Evolutionary conservation across 2,329 filamentous ascomycete species (phyloP).

Genomic region (Neofusicoccum ribis): DNA sequence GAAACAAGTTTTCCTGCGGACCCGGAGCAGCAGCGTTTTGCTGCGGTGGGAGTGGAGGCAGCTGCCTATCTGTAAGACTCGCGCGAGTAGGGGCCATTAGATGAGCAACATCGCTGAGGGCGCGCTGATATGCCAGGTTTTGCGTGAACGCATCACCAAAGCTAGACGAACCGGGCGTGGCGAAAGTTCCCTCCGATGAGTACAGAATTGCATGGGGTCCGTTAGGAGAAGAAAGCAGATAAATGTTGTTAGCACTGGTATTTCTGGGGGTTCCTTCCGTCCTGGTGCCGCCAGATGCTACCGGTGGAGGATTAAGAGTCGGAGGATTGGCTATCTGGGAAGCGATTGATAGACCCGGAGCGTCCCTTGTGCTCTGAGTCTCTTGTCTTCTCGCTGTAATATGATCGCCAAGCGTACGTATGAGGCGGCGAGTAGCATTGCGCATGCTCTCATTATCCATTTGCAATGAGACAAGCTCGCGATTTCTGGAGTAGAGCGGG

Average conservation of each 20-base stretch:
- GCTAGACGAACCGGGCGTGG: background rate
- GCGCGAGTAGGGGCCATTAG: background rate
- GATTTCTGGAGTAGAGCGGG: conserved; percentile 30
- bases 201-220: conserved; percentile 38
- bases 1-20: background rate
- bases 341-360: background rate
- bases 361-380: background rate
- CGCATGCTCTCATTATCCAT: conserved; percentile 32
- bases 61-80: background rate
- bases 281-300: background rate
- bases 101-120: conserved; percentile 5
- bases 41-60: background rate
- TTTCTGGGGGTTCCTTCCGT: background rate
- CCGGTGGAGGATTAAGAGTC: no score
- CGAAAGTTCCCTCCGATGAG: background rate
- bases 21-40: background rate
- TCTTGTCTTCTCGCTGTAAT: background rate
- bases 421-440: background rate
- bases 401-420: background rate
- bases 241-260: conserved; percentile 30
- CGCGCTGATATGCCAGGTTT: conserved; percentile 15
- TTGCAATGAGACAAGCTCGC: conserved; percentile 32
- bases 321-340: background rate
- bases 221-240: conserved; percentile 38
- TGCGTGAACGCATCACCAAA: background rate